A percentile compares a stretch with the other conserved stretches of the same genome.
phyloP scores from a whole-genome alignment of 768 basidiomycete genomes.

The Phylloporus rhodoxanthus region DNA sequence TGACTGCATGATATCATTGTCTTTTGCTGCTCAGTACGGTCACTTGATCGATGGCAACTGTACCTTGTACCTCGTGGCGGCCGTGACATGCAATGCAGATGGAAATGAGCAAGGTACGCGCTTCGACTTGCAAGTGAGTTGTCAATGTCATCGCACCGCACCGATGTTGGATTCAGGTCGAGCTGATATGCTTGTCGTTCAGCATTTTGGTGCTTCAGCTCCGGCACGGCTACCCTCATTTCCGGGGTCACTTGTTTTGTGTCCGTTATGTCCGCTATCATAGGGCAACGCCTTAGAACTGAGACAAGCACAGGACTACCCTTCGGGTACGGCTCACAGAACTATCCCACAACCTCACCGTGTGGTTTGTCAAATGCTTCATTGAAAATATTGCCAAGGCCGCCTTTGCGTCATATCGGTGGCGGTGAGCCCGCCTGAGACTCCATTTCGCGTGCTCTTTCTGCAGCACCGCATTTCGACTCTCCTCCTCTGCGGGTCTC shows the following conservation, averaged over 20 bases:
- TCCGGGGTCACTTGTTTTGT: conserved; percentile 9
- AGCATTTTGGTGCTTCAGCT: conserved; percentile 2
- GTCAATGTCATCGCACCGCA: conserved; percentile 21
- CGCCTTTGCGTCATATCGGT: conserved; percentile 27
- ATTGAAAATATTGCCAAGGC: not conserved
- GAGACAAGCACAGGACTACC: conserved; percentile 22
- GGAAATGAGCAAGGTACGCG: conserved; percentile 15
- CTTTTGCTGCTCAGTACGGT: not conserved
- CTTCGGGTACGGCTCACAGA: conserved; percentile 19
- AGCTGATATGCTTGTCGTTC: conserved; percentile 3
- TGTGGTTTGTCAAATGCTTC: conserved; percentile 8
- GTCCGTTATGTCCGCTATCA: conserved; percentile 1
- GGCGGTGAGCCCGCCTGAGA: conserved; percentile 31
- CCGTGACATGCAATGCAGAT: conserved; percentile 15
- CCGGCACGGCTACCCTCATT: conserved; percentile 20
- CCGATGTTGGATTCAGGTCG: conserved; percentile 5
- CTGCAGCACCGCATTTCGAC: conserved; percentile 24
- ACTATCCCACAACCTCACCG: conserved; percentile 5
- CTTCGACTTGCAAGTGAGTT: conserved; percentile 2
- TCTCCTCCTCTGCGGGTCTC: conserved; percentile 20
- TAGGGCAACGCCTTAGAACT: not conserved
- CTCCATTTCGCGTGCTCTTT: conserved; percentile 30
- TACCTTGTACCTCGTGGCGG: conserved; percentile 2
- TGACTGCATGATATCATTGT: conserved; percentile 1
- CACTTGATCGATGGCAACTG: conserved; percentile 7